Base-by-base conservation (phyloP, 192 early-diverging fungal genomes). In the Rhizoclosmatium sp. region DNA sequence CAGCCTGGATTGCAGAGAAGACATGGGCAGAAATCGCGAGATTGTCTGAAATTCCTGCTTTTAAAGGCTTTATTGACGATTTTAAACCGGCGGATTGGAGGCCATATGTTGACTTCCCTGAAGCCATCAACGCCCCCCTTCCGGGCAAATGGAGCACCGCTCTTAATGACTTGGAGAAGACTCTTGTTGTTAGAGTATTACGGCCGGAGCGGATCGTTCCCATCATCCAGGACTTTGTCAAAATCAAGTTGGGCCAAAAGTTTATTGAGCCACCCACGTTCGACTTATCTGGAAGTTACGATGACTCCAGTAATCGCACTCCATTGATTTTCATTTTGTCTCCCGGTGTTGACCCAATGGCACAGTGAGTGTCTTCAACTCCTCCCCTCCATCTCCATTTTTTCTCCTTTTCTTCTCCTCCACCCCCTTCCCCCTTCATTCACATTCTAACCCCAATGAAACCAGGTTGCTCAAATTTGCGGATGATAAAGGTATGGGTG, bases 211-310 rank as follows among this genome's bases (percentile, higher is more conserved):
- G 79, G 49, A 89, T 91, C 40, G 76, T 91, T 39, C 87, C 89
- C 0, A 79, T 82, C 10, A 75, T 90, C 9, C 87, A 89, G 64
- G 84, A 89, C 16, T 91, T 90, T 83, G 89, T 91, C 12, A 88
- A 85, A 61, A 60, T 87, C 42, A 91, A 91, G 71, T 71, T 91
- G 39, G 90, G 90, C 0, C 90, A 91, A 58, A 91, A 90, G 80
- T 91, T 91, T 74, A 90, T 91, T 46, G 90, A 91, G 78, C 90
- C 90, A 31, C 90, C 90, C 4, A 88, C 89, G 40, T 91, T 91
- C 79, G 89, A 91, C 75, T 65, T 91, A 47, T 83, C 81, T 3
- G 89, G 85, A 54, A 89, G 87, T 82, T 91, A 81, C 70, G 90
- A 91, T 44, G 90, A 91, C 71, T 89, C 90, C 9, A 91, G 75